Percentiles rank a stretch among this genome's conserved stretches.
These are phyloP conservation scores for Fusarium devonianum DNA, from an alignment of 2,329 filamentous ascomycete genomes.

Conservation along the genomic window DNA sequence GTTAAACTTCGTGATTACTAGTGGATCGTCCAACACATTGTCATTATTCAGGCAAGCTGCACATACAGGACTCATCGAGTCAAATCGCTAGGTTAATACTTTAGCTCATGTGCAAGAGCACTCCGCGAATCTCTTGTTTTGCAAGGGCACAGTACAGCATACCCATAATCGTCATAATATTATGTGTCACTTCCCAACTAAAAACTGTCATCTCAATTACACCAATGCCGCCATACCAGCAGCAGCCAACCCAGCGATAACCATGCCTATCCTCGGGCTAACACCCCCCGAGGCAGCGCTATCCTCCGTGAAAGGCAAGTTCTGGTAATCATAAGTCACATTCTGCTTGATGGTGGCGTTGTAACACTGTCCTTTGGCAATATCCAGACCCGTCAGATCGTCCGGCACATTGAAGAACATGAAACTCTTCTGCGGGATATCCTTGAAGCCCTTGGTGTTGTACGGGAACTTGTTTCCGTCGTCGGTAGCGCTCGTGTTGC, in stretches of 20 bases:
- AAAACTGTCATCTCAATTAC: slow-evolving; percentile 13
- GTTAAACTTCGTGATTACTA: too few species aligned
- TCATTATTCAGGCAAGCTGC: too few species aligned
- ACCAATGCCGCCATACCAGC: slow-evolving; percentile 34
- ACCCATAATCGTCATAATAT: slow-evolving; percentile 11
- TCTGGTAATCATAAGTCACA: slow-evolving; percentile 73
- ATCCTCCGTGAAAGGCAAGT: slow-evolving; percentile 53
- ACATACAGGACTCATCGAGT: too few species aligned
- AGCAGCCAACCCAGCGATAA: slow-evolving; percentile 30
- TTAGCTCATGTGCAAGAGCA: too few species aligned
- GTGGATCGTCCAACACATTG: too few species aligned
- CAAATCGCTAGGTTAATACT: too few species aligned
- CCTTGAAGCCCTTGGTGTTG: slow-evolving; percentile 74
- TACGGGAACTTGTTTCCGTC: slow-evolving; percentile 74
- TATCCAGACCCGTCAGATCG: slow-evolving; percentile 71
- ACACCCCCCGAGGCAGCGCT: slow-evolving; percentile 42
- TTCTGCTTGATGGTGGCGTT: slow-evolving; percentile 72
- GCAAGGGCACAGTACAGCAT: slow-evolving; percentile 1
- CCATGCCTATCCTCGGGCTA: slow-evolving; percentile 30
- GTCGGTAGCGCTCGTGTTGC: slow-evolving; percentile 78
- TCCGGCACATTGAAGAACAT: slow-evolving; percentile 82
- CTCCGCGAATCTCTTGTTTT: too few species aligned
- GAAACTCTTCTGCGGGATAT: slow-evolving; percentile 69
- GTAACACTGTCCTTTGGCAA: slow-evolving; percentile 71
- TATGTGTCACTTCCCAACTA: too few species aligned